Evolutionary conservation across 306 rosid species (phyloP).

Genomic region (Neltuma alba): DNA sequence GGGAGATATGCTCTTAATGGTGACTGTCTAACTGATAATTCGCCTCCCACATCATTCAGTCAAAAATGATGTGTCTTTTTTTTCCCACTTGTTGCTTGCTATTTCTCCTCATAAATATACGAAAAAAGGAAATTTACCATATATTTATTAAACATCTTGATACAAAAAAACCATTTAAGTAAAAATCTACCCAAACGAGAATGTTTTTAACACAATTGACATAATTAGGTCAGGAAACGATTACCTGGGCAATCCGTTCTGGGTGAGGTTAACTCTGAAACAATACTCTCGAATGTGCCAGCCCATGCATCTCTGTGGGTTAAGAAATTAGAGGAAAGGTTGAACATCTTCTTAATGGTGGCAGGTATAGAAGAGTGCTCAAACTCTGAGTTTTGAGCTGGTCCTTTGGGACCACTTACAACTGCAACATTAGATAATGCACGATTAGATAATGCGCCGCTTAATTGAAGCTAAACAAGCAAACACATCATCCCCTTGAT

Average conservation of each 20-base stretch:
- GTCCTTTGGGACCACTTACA: conserved; percentile 73
- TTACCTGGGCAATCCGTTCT: conserved; percentile 96
- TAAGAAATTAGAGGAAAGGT: conserved; percentile 82
- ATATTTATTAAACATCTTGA: no score
- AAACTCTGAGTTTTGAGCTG: conserved; percentile 80
- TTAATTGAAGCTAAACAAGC: conserved; percentile 23
- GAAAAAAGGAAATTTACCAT: neutral
- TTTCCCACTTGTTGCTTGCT: neutral
- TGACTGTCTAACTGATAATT: neutral
- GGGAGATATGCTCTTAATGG: neutral
- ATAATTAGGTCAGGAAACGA: neutral
- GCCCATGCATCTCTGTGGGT: conserved; percentile 99
- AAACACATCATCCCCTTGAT: conserved; percentile 9
- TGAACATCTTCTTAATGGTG: conserved; percentile 94
- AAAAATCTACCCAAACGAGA: neutral
- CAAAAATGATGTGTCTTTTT: neutral
- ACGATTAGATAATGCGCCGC: no score
- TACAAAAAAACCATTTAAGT: no score
- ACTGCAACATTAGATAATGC: conserved; percentile 71
- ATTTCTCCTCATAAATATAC: neutral
- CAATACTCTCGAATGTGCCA: conserved; percentile 83
- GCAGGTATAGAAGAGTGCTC: conserved; percentile 99
- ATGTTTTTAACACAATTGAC: neutral
- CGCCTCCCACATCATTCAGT: neutral
- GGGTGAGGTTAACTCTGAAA: conserved; percentile 71